Conservation (phyloP, 2,329 filamentous ascomycete genomes). For the Aspergillus ochraceus region DNA sequence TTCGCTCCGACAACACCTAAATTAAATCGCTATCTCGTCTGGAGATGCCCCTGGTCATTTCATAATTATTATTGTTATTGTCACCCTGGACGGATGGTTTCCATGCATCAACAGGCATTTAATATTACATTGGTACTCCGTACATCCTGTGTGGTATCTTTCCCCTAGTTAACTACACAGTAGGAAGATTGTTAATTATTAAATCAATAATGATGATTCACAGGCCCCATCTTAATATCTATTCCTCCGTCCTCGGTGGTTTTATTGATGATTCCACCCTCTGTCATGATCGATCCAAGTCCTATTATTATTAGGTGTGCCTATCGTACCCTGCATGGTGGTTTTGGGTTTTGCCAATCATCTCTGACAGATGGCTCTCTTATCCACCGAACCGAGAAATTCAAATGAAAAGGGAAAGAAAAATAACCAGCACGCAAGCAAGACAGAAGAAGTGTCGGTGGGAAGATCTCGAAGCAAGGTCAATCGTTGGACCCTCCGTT, state of each 20-base stretch:
- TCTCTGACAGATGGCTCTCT: background rate
- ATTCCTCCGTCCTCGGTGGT: background rate
- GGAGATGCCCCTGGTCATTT: background rate
- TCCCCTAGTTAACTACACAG: too few relatives aligned
- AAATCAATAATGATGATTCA: too few relatives aligned
- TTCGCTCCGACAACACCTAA: slow-evolving; percentile 13
- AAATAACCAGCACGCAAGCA: background rate
- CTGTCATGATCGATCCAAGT: background rate
- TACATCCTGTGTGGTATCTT: too few relatives aligned
- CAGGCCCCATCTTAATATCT: background rate
- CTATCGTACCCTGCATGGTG: background rate
- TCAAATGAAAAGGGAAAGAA: background rate
- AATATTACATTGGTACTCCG: too few relatives aligned
- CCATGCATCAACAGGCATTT: too few relatives aligned
- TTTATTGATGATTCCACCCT: background rate
- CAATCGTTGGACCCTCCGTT: background rate
- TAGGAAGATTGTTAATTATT: too few relatives aligned
- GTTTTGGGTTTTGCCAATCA: background rate
- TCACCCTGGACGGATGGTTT: too few relatives aligned
- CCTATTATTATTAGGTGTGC: background rate
- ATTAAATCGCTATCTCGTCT: slow-evolving; percentile 15
- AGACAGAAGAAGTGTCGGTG: background rate
- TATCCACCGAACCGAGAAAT: background rate
- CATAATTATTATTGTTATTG: too few relatives aligned
- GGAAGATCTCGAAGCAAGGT: slow-evolving; percentile 6